Evolutionary conservation across 768 basidiomycete genomes (phyloP).

Genomic region (Termitomyces sp.): DNA sequence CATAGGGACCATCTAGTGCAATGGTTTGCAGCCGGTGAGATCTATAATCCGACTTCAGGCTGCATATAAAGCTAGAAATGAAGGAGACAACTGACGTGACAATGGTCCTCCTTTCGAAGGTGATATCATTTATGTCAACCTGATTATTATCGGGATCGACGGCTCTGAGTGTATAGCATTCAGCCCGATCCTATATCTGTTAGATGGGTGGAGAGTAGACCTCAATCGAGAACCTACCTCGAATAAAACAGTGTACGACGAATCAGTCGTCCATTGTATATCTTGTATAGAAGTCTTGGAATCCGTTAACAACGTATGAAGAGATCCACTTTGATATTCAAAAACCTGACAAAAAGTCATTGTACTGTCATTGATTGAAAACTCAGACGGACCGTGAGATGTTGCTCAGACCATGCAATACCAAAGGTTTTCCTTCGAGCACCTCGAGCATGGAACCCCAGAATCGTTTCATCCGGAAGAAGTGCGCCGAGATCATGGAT

Average conservation of each 20-base stretch:
- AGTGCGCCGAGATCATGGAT: constrained; percentile 33
- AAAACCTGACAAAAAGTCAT: constrained; percentile 33
- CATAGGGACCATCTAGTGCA: constrained; percentile 11
- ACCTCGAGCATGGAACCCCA: constrained; percentile 26
- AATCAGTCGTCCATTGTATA: constrained; percentile 38
- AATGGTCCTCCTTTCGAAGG: constrained; percentile 2
- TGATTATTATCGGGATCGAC: constrained; percentile 37
- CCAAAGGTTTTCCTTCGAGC: constrained; percentile 33
- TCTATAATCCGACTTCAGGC: neutral
- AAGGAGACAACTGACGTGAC: constrained; percentile 11
- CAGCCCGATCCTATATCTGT: constrained; percentile 36
- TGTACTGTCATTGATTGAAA: neutral
- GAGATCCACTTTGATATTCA: constrained; percentile 29
- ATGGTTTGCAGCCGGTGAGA: constrained; percentile 20
- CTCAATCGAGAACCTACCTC: constrained; percentile 29
- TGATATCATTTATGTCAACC: constrained; percentile 10
- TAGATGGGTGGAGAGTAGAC: neutral
- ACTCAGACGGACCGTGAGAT: constrained; percentile 35
- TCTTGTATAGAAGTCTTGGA: constrained; percentile 27
- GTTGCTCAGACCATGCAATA: constrained; percentile 46
- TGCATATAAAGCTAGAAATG: neutral
- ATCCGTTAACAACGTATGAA: constrained; percentile 30
- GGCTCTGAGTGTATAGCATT: constrained; percentile 32
- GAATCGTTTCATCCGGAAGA: constrained; percentile 23
- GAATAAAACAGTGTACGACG: constrained; percentile 37